phyloP scores from a whole-genome alignment of 768 basidiomycete genomes.

The Rhodotorula babjevae region DNA sequence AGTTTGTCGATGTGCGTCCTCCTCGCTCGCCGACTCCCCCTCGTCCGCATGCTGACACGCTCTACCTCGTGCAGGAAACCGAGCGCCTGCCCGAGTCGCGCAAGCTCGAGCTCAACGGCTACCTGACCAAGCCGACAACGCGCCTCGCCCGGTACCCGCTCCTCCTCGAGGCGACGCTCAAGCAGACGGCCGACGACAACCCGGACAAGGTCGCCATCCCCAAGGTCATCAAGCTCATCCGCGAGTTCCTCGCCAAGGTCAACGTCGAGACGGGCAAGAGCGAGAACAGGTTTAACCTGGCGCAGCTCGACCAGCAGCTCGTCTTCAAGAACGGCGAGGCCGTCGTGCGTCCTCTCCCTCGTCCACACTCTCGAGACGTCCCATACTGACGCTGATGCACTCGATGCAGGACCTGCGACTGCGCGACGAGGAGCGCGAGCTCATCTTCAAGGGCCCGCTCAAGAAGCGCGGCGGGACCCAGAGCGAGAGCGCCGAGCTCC shows the following conservation, averaged over 20 bases:
- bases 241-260: conserved; percentile 77
- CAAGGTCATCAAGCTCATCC: conserved; percentile 69
- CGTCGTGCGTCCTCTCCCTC: conserved; percentile 58
- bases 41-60: background rate
- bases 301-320: conserved; percentile 87
- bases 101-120: conserved; percentile 94
- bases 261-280: conserved; percentile 91
- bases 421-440: conserved; percentile 78
- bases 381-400: background rate
- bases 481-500: conserved; percentile 77
- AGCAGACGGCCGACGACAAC: conserved; percentile 84
- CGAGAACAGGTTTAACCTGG: conserved; percentile 91
- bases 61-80: conserved; percentile 56
- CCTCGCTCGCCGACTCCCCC: background rate
- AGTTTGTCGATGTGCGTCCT: conserved; percentile 86
- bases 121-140: conserved; percentile 96
- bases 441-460: conserved; percentile 82
- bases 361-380: background rate
- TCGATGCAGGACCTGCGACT: conserved; percentile 68
- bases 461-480: conserved; percentile 73
- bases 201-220: conserved; percentile 74
- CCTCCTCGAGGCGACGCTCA: conserved; percentile 81
- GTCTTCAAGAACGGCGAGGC: conserved; percentile 82
- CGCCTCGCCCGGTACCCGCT: conserved; percentile 95
- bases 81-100: conserved; percentile 91